Conservation (phyloP, 768 basidiomycete species). For the Postia placenta region DNA sequence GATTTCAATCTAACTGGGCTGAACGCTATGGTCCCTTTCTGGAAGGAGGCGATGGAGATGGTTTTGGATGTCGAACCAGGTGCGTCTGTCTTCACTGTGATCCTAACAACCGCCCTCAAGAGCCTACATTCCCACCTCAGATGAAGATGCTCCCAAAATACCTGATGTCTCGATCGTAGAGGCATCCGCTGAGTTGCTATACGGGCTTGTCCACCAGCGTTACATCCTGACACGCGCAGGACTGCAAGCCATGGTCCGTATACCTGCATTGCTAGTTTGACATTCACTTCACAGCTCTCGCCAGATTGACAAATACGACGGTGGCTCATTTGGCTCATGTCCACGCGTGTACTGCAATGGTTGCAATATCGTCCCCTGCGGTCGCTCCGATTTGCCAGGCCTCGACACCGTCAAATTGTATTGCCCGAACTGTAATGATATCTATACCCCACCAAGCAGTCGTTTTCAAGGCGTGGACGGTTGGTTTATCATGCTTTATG, state of each 20-base stretch:
- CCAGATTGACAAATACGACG: slow-evolving; percentile 95
- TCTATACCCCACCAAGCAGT: slow-evolving; percentile 92
- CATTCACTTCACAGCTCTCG: slow-evolving; percentile 13
- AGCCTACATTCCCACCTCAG: slow-evolving; percentile 27
- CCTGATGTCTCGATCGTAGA: slow-evolving; percentile 99
- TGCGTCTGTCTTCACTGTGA: slow-evolving; percentile 32
- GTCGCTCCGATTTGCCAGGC: slow-evolving; percentile 92
- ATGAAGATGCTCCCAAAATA: slow-evolving; percentile 92
- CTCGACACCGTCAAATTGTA: slow-evolving; percentile 96
- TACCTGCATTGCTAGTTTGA: background rate
- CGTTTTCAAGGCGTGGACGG: slow-evolving; percentile 96
- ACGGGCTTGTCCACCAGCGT: slow-evolving; percentile 95
- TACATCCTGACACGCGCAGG: slow-evolving; percentile 95
- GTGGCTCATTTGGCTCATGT: slow-evolving; percentile 85
- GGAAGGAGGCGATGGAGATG: slow-evolving; percentile 99
- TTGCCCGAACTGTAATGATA: slow-evolving; percentile 97
- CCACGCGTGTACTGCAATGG: slow-evolving; percentile 92
- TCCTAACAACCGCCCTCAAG: slow-evolving; percentile 12
- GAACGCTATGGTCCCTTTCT: slow-evolving; percentile 95
- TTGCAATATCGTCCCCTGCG: slow-evolving; percentile 89
- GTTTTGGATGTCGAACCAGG: slow-evolving; percentile 98
- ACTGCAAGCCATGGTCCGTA: slow-evolving; percentile 83
- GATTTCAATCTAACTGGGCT: slow-evolving; percentile 98
- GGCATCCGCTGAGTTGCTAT: slow-evolving; percentile 93
- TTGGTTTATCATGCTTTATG: slow-evolving; percentile 30